Conservation (phyloP, 2,329 filamentous ascomycete species). For the Cladosporium sp. region DNA sequence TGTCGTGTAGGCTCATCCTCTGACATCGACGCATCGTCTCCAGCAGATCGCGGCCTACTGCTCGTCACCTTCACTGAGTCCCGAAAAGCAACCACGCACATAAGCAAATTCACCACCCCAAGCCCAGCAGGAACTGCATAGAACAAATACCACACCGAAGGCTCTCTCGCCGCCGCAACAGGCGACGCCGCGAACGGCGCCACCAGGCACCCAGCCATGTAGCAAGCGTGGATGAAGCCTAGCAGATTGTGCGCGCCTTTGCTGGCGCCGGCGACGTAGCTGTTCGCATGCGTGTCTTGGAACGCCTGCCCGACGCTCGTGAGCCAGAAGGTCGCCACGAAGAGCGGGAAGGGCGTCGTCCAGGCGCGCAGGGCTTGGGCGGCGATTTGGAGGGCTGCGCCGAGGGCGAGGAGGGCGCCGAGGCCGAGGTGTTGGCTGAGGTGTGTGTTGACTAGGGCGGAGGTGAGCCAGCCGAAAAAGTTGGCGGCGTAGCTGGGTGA, state of each 20-base stretch:
- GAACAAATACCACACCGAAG: conserved; percentile 16
- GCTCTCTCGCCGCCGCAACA: conserved; percentile 11
- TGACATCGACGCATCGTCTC: conserved; percentile 21
- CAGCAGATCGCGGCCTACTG: neutral
- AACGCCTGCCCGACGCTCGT: conserved; percentile 55
- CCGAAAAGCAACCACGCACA: conserved; percentile 15
- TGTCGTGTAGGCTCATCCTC: neutral
- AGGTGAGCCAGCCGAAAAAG: conserved; percentile 55
- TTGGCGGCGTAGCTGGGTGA: conserved; percentile 26
- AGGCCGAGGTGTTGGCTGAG: conserved; percentile 48
- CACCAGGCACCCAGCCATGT: conserved; percentile 14
- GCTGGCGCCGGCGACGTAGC: conserved; percentile 41
- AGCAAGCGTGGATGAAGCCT: conserved; percentile 16
- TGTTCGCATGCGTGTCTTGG: conserved; percentile 59
- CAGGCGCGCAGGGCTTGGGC: conserved; percentile 52
- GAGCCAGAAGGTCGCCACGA: conserved; percentile 52
- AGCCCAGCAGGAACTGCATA: conserved; percentile 16
- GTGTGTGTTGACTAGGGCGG: conserved; percentile 52
- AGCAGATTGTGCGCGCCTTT: conserved; percentile 17
- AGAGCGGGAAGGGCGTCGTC: conserved; percentile 52
- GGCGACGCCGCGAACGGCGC: conserved; percentile 16
- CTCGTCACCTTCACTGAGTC: conserved; percentile 36
- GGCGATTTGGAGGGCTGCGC: conserved; percentile 50
- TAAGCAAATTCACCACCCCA: conserved; percentile 14
- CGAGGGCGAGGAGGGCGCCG: conserved; percentile 51